These are phyloP conservation scores for Carex scoparia DNA, from an alignment of 176 grass and related monocot species.

Conservation along the genomic window DNA sequence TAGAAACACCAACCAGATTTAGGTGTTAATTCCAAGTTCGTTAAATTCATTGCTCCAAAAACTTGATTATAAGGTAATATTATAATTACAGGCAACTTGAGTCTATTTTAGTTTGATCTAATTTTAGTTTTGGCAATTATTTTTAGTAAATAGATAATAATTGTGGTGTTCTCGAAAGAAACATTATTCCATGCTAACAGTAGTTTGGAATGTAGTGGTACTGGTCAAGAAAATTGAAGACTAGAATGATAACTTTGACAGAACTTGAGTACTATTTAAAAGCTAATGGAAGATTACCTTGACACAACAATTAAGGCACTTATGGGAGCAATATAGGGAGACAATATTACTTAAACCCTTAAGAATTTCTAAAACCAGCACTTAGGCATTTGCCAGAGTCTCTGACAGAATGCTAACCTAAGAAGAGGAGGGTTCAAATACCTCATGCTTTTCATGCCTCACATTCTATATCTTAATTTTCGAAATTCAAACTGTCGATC, in stretches of 20 bases:
- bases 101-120: background rate
- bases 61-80: background rate
- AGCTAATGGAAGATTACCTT: background rate
- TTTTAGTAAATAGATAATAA: background rate
- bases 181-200: background rate
- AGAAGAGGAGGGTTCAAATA: too few relatives aligned
- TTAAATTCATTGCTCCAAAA: background rate
- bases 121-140: background rate
- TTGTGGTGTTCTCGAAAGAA: background rate
- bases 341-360: background rate
- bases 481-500: too few relatives aligned
- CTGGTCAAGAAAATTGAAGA: background rate
- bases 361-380: background rate
- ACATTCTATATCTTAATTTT: too few relatives aligned
- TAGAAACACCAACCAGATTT: conserved; percentile 1
- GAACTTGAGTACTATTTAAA: background rate
- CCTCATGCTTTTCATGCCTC: too few relatives aligned
- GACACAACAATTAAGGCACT: background rate
- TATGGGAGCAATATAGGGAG: background rate
- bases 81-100: background rate
- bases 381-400: background rate
- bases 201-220: background rate
- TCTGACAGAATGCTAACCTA: background rate
- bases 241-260: background rate
- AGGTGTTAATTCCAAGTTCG: background rate